Evolutionary conservation across 2,329 filamentous ascomycete species (phyloP), one percentile per base, ranked within the genome.

Genomic region (Tolypocladium cylindrosporum): DNA sequence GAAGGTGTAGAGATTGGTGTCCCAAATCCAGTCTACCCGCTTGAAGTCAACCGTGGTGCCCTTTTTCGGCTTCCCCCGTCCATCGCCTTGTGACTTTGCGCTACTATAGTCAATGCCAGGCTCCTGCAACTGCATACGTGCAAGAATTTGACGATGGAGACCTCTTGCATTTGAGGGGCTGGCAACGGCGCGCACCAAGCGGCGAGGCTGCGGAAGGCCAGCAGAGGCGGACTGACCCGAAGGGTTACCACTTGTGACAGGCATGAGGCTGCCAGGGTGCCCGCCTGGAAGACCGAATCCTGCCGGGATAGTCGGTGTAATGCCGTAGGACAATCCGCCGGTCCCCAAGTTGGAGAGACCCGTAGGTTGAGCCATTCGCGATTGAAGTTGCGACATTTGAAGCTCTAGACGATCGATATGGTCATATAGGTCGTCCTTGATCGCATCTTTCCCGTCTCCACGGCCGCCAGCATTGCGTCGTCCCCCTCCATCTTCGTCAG

Each of bases 21-120:
- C 79, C 80, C 80, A 83, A 1, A 83, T 73, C 62, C 77, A 76
- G 59, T 83, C 80, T 6, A 83, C 78, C 1, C 80, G 75, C 65
- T 79, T 81, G 68, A 71, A 83, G 43, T 76, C 74, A 58, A 60
- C 62, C 40, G 62, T 66, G 24, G 63, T 64, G n/a, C 57, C 59
- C 54, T 64, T 64, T 57, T 67, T 71, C 34, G 61, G 56, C 56
- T 55, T 61, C 55, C 60, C 63, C 51, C 62, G 60, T 54, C 41
- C 41, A 11, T 59, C 57, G 11, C 40, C 55, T 9, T 56, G 56
- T 9, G 53, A 4, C 27, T 37, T 50, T 31, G 19, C n/a, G 21
- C 40, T 40, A 11, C 19, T 21, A 4, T 14, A 14, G 7, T 55
- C 42, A 36, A 31, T 13, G 19, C 7, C 37, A 37, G 19, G 41